Evolutionary conservation across 257 asterid species (phyloP), one percentile per base, ranked within the genome.

Genomic region (Solanum sitiens): DNA sequence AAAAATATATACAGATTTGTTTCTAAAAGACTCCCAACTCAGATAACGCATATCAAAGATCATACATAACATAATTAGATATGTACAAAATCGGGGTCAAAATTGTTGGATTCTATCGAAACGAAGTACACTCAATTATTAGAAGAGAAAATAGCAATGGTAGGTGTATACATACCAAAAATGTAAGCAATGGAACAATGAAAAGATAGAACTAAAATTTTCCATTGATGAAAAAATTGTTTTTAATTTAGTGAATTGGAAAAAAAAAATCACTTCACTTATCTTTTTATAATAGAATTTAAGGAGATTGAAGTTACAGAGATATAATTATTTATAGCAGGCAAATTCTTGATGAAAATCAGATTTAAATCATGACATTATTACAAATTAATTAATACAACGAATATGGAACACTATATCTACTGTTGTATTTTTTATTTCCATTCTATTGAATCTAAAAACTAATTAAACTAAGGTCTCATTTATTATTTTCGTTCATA

Each of bases 51-150:
- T 0, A 4, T 56, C 67, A 56, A 56, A 20, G 0, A 56, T 2
- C 3, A 7, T 56, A 56, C 5, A 18, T 53, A 53, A 53, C n/a
- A 53, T 4, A 7, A 7, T 2, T 56, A 56, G n/a, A 11, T 0
- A 53, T 0, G 10, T 53, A 53, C 0, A 53, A 53, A 23, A 53
- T 53, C 0, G 9, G 9, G 23, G 0, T 50, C 23, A 16, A 53
- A 53, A 53, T 16, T 53, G 16, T 0, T 53, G 0, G 0, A 53
- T 53, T 53, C 23, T 53, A 16, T 16, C 3, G 59, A 15, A 50
- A 50, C 21, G 1, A 0, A 50, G 0, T 53, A 56, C n/a, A 56
- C n/a, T 18, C 0, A 56, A 56, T 18, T 56, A 56, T 56, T 18
- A 56, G n/a, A 56, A 56, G n/a, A 56, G n/a, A 18, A 18, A 56